Conservation (phyloP, 2,329 filamentous ascomycete genomes). For the Beauveria sp. region DNA sequence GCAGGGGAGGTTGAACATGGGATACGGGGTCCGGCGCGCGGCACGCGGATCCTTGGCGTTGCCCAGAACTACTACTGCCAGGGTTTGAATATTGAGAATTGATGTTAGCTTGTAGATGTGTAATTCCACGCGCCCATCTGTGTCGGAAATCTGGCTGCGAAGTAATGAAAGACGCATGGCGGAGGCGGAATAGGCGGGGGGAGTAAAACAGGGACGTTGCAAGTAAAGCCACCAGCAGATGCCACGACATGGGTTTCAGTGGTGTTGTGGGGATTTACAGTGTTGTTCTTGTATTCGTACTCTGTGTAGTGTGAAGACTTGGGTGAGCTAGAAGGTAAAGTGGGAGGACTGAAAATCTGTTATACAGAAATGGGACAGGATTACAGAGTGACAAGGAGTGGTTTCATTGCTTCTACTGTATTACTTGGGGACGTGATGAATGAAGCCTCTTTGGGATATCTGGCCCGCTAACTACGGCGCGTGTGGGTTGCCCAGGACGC, state of each 20-base stretch:
- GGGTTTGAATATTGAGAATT: neutral
- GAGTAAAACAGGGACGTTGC: constrained; percentile 1
- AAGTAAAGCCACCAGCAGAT: neutral
- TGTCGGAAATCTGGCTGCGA: neutral
- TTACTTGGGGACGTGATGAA: neutral
- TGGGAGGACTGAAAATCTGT: neutral
- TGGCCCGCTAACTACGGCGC: neutral
- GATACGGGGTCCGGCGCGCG: neutral
- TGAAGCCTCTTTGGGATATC: neutral
- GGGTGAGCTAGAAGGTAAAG: too few relatives aligned
- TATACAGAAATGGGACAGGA: too few relatives aligned
- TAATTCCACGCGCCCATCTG: neutral
- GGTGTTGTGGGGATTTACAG: neutral
- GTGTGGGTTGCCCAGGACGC: neutral
- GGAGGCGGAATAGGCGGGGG: neutral
- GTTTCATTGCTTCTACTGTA: neutral
- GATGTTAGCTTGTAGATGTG: neutral
- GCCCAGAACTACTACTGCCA: too few relatives aligned
- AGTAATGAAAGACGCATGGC: neutral
- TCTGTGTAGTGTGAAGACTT: too few relatives aligned
- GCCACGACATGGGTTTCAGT: neutral
- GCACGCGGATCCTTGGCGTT: too few relatives aligned
- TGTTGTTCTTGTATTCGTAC: neutral
- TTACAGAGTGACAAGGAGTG: neutral
- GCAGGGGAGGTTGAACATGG: neutral